Evolutionary conservation across 2,329 filamentous ascomycete species (phyloP).

Genomic region (Monilinia polystroma): DNA sequence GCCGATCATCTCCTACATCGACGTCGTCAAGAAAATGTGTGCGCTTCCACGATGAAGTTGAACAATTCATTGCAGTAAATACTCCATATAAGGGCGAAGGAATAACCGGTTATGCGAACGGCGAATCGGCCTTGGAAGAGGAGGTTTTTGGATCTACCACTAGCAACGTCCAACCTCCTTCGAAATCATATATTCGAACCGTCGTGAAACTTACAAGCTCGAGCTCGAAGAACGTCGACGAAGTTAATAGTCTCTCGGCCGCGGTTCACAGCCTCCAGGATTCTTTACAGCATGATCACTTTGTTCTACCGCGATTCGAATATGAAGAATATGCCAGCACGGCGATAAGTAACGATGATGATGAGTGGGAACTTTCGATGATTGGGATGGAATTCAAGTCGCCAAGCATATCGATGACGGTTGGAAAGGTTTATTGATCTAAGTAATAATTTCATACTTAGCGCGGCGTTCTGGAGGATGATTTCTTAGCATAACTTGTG

Average conservation of each 20-base stretch:
- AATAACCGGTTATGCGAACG: neutral
- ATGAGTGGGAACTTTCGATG: constrained; percentile 23
- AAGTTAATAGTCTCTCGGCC: constrained; percentile 5
- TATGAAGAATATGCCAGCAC: constrained; percentile 13
- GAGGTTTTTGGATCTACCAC: neutral
- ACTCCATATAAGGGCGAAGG: neutral
- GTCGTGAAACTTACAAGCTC: constrained; percentile 19
- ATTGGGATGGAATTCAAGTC: constrained; percentile 19
- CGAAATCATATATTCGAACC: neutral
- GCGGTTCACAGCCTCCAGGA: constrained; percentile 11
- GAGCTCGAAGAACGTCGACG: neutral
- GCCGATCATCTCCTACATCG: constrained; percentile 18
- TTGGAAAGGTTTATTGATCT: constrained; percentile 14
- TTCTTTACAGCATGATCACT: constrained; percentile 21
- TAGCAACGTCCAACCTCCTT: neutral
- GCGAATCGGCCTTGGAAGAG: neutral
- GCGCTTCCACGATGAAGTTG: constrained; percentile 23
- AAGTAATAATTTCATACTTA: neutral
- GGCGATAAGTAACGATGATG: constrained; percentile 17
- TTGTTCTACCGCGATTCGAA: constrained; percentile 15
- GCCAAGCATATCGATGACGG: neutral
- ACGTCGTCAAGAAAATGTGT: constrained; percentile 20
- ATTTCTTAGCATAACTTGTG: neutral
- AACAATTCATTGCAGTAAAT: constrained; percentile 22
- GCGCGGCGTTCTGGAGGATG: neutral